Evolutionary conservation across 2,329 filamentous ascomycete species (phyloP), one percentile per base, ranked within the genome.

Genomic region (Fusarium sp.): DNA sequence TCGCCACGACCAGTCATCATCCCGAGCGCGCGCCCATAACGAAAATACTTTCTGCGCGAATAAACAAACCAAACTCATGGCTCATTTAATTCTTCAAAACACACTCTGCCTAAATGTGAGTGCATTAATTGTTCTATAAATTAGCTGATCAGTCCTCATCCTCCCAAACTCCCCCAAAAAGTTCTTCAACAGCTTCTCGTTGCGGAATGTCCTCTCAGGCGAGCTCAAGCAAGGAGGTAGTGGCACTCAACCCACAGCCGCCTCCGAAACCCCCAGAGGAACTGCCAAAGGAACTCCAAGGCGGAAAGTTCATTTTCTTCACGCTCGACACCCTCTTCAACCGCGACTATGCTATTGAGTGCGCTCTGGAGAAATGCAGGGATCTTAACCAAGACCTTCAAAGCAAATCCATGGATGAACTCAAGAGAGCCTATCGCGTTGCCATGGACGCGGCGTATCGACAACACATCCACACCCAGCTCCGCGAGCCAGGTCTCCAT

Each of bases 401-500:
- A 5, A 8, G 17, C 18, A 54, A 38, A 38, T 3, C 33, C 2
- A 12, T 36, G 13, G 33, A 28, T 1, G 24, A 38, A 4, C 15
- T 51, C 7, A 51, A 51, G 8, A 7, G 4, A 10, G 48, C 11
- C 7, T 51, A 51, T 18, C 22, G 17, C 3, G 6, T 3, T 18
- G 48, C 28, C 11, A 51, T 51, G 28, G 8, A 17, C 9, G 22
- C 8, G 4, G 28, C 28, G 22, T 51, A 33, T 13, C 11, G 4
- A 18, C 17, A n/a, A 6, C 28, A 18, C 15, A 18, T 51, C 22
- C 7, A 5, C 3, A 3, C 15, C 15, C 47, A 31, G 15, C 5
- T 49, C 8, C 20, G 8, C 4, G 3, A 22, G 7, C 7, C 11
- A n/a, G 10, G 3, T 3, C 0, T 9, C 26, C 42, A 7, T 12